A percentile compares a stretch with the other conserved stretches of the same genome.
These are phyloP conservation scores for Ophiocordyceps australis DNA, from an alignment of 2,329 filamentous ascomycete genomes.

Conservation along the genomic window DNA sequence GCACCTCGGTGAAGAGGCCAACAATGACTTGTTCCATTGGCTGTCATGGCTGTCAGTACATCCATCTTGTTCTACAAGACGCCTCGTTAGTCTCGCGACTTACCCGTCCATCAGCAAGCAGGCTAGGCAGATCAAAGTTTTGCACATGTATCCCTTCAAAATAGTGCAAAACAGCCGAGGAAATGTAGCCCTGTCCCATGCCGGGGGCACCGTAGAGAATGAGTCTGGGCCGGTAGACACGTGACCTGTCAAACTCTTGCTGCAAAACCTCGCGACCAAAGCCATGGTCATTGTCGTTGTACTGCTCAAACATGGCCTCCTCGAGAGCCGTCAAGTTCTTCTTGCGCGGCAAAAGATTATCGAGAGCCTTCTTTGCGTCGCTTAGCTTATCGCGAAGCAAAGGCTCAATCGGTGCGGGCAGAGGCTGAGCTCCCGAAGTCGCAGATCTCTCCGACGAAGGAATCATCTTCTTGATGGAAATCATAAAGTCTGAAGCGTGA, in stretches of 20 bases:
- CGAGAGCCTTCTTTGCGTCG: constrained; percentile 49
- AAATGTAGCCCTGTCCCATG: constrained; percentile 88
- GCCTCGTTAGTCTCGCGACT: constrained; percentile 16
- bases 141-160: constrained; percentile 91
- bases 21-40: constrained; percentile 79
- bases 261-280: constrained; percentile 65
- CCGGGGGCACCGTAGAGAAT: constrained; percentile 67
- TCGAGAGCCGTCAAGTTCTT: constrained; percentile 81
- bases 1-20: constrained; percentile 78
- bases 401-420: constrained; percentile 67
- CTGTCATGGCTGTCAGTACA: too few relatives aligned
- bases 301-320: constrained; percentile 82
- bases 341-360: constrained; percentile 63
- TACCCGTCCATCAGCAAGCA: constrained; percentile 69
- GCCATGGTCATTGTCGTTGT: constrained; percentile 63
- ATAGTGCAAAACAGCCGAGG: constrained; percentile 70
- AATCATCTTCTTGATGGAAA: constrained; percentile 89
- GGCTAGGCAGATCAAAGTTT: constrained; percentile 76
- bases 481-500: constrained; percentile 88
- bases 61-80: too few relatives aligned
- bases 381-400: constrained; percentile 57
- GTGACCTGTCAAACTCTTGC: constrained; percentile 68
- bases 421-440: constrained; percentile 63
- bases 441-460: constrained; percentile 87
- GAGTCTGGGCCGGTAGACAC: constrained; percentile 75